phyloP scores from a whole-genome alignment of 805 yeast genomes.

The Cyberlindnera saturnus region DNA sequence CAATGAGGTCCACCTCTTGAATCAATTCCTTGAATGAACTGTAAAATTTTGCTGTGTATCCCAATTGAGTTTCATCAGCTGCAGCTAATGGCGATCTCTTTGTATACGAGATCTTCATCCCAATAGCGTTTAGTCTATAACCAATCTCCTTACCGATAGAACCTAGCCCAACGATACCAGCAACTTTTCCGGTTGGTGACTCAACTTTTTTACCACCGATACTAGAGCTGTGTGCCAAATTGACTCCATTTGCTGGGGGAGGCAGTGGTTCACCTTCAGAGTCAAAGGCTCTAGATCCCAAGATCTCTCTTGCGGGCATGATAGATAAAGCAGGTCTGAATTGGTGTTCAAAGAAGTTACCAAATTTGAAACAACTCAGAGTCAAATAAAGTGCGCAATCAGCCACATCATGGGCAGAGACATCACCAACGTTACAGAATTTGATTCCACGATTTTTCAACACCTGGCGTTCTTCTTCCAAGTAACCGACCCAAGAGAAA shows the following conservation, averaged over 20 bases:
- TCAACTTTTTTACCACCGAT: slow-evolving; percentile 42
- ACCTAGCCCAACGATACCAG: slow-evolving; percentile 70
- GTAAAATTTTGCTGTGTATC: slow-evolving; percentile 40
- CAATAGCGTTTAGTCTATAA: slow-evolving; percentile 44
- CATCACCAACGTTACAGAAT: slow-evolving; percentile 59
- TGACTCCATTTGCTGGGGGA: slow-evolving; percentile 30
- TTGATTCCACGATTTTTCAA: slow-evolving; percentile 41
- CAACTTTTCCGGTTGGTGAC: slow-evolving; percentile 54
- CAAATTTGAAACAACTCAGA: slow-evolving; percentile 53
- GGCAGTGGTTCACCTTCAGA: slow-evolving; percentile 26
- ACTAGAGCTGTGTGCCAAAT: slow-evolving; percentile 27
- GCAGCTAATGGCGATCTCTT: slow-evolving; percentile 42
- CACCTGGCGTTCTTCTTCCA: slow-evolving; percentile 40
- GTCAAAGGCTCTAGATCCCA: slow-evolving; percentile 29
- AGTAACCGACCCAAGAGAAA: slow-evolving; percentile 57
- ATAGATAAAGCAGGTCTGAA: slow-evolving; percentile 38
- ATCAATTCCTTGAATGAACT: slow-evolving; percentile 38
- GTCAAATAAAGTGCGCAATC: slow-evolving; percentile 60
- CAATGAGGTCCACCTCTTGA: slow-evolving; percentile 46
- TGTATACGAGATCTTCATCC: slow-evolving; percentile 59
- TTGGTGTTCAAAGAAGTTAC: slow-evolving; percentile 39
- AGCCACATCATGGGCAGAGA: slow-evolving; percentile 63
- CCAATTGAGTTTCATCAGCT: slow-evolving; percentile 31
- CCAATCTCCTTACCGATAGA: slow-evolving; percentile 66
- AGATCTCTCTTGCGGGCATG: slow-evolving; percentile 35